A percentile compares a stretch with the other conserved stretches of the same genome.
These are phyloP conservation scores for Fraxinus anomala DNA, from an alignment of 257 asterid species.

Conservation along the genomic window DNA sequence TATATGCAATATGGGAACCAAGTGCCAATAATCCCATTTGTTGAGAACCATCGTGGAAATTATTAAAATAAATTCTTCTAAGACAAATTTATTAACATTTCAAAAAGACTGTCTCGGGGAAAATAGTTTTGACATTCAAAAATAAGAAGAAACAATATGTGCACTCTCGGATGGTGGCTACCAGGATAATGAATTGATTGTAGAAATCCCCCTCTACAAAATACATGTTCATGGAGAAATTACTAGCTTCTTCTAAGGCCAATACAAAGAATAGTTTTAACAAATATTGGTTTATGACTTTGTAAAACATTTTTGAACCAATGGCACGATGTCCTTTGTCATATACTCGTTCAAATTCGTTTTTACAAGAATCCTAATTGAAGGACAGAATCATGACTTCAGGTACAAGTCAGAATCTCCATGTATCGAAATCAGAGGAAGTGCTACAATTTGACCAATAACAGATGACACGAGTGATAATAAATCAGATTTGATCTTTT, in stretches of 20 bases:
- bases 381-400: not conserved
- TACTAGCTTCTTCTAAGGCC: slow-evolving; percentile 13
- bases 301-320: not conserved
- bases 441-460: not conserved
- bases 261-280: slow-evolving; percentile 1
- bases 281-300: not conserved
- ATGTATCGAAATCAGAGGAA: not conserved
- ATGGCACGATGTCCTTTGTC: no score
- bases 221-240: slow-evolving; percentile 8
- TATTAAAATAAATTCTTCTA: slow-evolving; percentile 2
- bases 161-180: not conserved
- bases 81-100: not conserved
- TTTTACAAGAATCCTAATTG: not conserved
- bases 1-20: not conserved
- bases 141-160: not conserved
- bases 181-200: not conserved
- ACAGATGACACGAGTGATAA: not conserved
- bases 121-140: slow-evolving; percentile 15
- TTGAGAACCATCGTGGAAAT: not conserved
- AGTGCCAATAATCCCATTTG: not conserved
- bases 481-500: not conserved
- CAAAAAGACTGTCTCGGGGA: not conserved
- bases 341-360: no score
- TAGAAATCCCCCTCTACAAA: slow-evolving; percentile 2
- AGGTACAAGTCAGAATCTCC: not conserved